Conservation (phyloP, 2,329 filamentous ascomycete species). For the Hypoxylon sp. region DNA sequence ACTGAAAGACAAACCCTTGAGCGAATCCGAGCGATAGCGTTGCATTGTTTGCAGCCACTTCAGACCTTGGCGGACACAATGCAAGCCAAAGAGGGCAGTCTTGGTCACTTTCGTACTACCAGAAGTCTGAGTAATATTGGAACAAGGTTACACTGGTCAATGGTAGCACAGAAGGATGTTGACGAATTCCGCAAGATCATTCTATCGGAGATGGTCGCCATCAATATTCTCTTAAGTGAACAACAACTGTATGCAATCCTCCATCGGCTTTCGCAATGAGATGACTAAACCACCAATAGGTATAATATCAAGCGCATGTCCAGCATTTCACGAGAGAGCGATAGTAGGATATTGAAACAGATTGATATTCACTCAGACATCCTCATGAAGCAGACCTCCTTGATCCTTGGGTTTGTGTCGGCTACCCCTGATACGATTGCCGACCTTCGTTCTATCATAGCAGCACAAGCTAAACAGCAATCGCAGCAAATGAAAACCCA, state of each 20-base stretch:
- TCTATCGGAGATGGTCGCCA: background rate
- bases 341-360: background rate
- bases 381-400: slow-evolving; percentile 1
- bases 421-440: background rate
- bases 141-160: background rate
- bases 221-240: background rate
- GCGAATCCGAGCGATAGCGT: background rate
- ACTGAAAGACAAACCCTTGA: background rate
- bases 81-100: background rate
- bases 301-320: background rate
- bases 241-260: slow-evolving; percentile 2
- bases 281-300: background rate
- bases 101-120: background rate
- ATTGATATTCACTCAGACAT: background rate
- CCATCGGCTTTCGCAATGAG: too few relatives aligned
- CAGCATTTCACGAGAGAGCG: background rate
- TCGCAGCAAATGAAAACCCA: background rate
- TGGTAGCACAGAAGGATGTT: background rate
- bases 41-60: background rate
- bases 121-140: background rate
- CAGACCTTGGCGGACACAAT: background rate
- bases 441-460: slow-evolving; percentile 1
- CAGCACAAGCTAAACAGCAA: background rate
- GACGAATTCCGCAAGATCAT: background rate
- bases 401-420: background rate